These are phyloP conservation scores for Coix lacrymajobi DNA, from an alignment of 176 grass and related monocot genomes.

Conservation along the genomic window DNA sequence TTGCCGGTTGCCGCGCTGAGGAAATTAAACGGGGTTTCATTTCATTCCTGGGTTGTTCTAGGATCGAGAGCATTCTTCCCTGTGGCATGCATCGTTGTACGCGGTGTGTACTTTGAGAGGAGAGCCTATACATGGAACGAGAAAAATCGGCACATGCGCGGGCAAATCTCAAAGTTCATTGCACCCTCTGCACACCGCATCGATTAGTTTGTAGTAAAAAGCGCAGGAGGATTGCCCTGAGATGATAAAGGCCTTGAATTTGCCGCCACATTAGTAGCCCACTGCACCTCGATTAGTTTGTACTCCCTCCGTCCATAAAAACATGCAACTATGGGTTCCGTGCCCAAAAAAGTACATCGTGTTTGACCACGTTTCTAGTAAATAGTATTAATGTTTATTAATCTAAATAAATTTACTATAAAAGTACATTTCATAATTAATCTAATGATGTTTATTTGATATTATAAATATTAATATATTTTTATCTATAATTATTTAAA, in stretches of 20 bases:
- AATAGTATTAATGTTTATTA: too few species aligned
- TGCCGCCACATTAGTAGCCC: not conserved
- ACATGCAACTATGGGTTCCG: too few species aligned
- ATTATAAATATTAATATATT: too few species aligned
- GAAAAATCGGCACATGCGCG: not conserved
- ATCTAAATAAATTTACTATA: too few species aligned
- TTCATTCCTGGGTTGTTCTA: too few species aligned
- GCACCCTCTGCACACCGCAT: not conserved
- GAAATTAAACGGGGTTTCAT: not conserved
- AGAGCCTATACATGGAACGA: not conserved
- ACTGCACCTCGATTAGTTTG: not conserved
- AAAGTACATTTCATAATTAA: too few species aligned
- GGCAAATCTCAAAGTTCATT: not conserved
- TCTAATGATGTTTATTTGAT: too few species aligned
- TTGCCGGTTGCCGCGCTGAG: not conserved
- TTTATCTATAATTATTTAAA: too few species aligned
- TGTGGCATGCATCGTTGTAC: not conserved
- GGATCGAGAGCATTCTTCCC: not conserved
- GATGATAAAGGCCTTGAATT: not conserved
- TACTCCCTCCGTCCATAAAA: not conserved
- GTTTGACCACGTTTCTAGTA: too few species aligned
- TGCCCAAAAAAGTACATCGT: too few species aligned
- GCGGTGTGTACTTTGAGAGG: not conserved
- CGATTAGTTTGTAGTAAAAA: not conserved
- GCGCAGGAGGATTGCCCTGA: not conserved